Conservation (phyloP, 208 protist genomes). For the Acanthamoeba triangularis region DNA sequence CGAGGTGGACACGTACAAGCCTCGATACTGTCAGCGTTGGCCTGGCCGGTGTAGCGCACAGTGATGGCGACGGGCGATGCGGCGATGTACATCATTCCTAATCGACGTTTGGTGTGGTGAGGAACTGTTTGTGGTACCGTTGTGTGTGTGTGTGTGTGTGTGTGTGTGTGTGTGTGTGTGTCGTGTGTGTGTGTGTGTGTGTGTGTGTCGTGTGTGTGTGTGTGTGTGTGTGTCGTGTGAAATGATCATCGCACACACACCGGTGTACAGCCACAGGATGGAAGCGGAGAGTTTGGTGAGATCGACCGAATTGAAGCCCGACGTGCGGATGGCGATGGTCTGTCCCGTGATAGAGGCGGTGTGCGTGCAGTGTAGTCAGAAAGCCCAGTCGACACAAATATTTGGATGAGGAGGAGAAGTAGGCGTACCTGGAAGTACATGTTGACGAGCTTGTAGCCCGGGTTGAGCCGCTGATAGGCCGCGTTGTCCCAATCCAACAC, state of each 20-base stretch:
- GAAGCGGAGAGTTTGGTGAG: background rate
- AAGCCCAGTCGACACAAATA: background rate
- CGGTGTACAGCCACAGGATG: background rate
- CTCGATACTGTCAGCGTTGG: no score
- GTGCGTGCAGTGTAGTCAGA: no score
- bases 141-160: background rate
- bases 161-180: no score
- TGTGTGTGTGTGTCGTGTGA: background rate
- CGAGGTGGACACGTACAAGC: no score
- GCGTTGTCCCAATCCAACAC: constrained; percentile 22
- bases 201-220: background rate
- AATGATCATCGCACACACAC: no score
- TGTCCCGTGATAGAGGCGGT: no score
- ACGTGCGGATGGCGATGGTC: background rate
- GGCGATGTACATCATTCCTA: constrained; percentile 74
- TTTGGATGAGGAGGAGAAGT: background rate
- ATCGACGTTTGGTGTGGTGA: background rate
- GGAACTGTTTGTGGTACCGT: background rate
- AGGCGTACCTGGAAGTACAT: constrained; percentile 55
- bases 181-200: no score
- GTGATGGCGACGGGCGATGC: constrained; percentile 40
- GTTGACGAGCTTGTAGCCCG: constrained; percentile 18
- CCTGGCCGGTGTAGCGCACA: constrained; percentile 9
- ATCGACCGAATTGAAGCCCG: constrained; percentile 40
- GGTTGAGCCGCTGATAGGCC: background rate